These are phyloP conservation scores for Coemansia sp. DNA, from an alignment of 192 early-diverging fungal species.

Conservation along the genomic window DNA sequence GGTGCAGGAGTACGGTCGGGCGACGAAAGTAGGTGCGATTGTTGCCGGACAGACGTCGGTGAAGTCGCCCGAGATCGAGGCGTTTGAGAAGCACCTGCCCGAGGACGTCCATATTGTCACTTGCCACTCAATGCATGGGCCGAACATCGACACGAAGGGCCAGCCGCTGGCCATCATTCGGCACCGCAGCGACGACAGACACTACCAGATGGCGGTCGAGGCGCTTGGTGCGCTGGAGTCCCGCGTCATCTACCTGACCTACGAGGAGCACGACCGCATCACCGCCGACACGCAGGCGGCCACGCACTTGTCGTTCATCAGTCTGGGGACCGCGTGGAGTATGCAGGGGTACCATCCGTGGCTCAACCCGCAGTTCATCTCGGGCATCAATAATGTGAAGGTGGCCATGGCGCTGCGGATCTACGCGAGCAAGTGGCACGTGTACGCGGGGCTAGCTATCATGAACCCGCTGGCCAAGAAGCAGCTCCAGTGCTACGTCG, in stretches of 20 bases:
- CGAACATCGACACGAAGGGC: slow-evolving; percentile 75
- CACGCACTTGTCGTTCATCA: slow-evolving; percentile 92
- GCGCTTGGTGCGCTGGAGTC: slow-evolving; percentile 78
- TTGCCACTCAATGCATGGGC: slow-evolving; percentile 96
- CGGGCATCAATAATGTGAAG: slow-evolving; percentile 98
- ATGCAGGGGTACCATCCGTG: slow-evolving; percentile 82
- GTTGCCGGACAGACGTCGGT: slow-evolving; percentile 96
- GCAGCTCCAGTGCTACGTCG: slow-evolving; percentile 87
- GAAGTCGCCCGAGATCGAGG: slow-evolving; percentile 89
- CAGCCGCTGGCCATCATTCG: slow-evolving; percentile 86
- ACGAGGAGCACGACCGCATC: slow-evolving; percentile 89
- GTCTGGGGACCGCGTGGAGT: slow-evolving; percentile 95
- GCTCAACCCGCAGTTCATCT: slow-evolving; percentile 82
- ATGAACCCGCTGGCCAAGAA: slow-evolving; percentile 84
- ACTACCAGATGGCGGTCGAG: slow-evolving; percentile 61
- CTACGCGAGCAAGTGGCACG: slow-evolving; percentile 96
- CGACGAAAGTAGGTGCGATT: slow-evolving; percentile 84
- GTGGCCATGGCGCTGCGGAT: slow-evolving; percentile 91
- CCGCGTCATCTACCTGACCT: slow-evolving; percentile 74
- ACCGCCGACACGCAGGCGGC: slow-evolving; percentile 98
- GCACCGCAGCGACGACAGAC: slow-evolving; percentile 64
- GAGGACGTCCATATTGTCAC: slow-evolving; percentile 91
- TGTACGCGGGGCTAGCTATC: slow-evolving; percentile 91
- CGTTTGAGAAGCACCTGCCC: slow-evolving; percentile 86
- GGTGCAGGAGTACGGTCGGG: slow-evolving; percentile 83